Percentiles rank a stretch among this genome's conserved stretches.
Conservation (phyloP, 148 eudicot genomes). For the Nepenthes mirabilis region DNA sequence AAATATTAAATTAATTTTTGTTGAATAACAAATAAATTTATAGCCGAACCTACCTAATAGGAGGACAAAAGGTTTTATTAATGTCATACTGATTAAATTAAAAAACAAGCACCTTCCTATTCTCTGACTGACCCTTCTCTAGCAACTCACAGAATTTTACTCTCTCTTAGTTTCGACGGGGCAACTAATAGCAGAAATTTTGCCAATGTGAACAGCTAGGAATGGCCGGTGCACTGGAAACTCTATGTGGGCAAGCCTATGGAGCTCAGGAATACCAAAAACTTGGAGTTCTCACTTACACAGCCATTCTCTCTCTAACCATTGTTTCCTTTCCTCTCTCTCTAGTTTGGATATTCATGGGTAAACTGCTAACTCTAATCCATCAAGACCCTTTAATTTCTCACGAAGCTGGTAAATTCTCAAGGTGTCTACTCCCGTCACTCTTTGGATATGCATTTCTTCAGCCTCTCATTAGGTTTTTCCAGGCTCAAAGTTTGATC, state of each 20-base stretch:
- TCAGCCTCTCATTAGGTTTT: conserved; percentile 19
- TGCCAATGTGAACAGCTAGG: conserved; percentile 22
- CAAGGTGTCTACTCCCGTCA: conserved; percentile 24
- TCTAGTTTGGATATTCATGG: conserved; percentile 34
- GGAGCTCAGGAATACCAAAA: conserved; percentile 38
- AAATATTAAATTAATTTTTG: no score
- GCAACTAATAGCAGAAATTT: no score
- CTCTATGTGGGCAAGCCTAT: conserved; percentile 49
- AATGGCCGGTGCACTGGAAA: conserved; percentile 39
- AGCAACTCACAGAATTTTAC: no score
- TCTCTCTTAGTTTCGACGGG: no score
- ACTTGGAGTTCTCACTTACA: conserved; percentile 27
- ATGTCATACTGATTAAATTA: no score
- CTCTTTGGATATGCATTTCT: conserved; percentile 27
- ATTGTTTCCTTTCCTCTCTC: conserved; percentile 25
- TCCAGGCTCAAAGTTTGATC: conserved; percentile 34
- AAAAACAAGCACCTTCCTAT: no score
- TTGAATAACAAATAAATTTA: no score
- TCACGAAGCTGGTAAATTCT: conserved; percentile 22
- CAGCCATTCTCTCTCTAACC: conserved; percentile 24
- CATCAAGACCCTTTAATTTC: conserved; percentile 37
- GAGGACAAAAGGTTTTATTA: no score
- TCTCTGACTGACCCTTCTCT: no score
- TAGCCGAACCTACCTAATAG: no score
- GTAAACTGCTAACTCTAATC: conserved; percentile 17